Base-by-base conservation (phyloP, 148 eudicot species). In the Persicaria maculosa region DNA sequence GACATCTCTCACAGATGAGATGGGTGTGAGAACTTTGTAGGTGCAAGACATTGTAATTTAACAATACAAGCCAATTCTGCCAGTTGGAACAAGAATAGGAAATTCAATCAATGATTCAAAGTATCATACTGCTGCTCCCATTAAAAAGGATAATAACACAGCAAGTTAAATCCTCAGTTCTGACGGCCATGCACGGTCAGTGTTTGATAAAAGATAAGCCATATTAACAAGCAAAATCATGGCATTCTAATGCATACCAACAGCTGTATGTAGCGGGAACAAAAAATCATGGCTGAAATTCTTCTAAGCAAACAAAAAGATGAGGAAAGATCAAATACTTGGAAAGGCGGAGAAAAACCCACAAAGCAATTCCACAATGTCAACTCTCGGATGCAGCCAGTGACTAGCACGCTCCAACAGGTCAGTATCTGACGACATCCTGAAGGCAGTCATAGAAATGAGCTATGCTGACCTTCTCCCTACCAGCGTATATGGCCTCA, bases 401-500 rank as follows among this genome's bases (percentile, higher is more conserved):
- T 48, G 52, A 48, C 9, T 48, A 48, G 52, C 9, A 12, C 12
- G 10, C 16, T 65, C 12, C 40, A 20, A 57, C 1, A 65, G 70
- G 8, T 46, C 67, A 75, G 58, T 67, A 75, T n/a, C 79, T 43
- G 20, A 76, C 79, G 43, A 76, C 69, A 71, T 76, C 79, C 74
- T 76, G 79, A 55, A 76, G 79, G 52, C 79, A 76, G 61, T 76
- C 74, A 9, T 50, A 69, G 79, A 76, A 76, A 71, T 76, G 79
- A 44, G 74, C 55, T 48, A 76, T 54, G 64, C 57, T 76, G 79
- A 76, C 70, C 68, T 55, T 76, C 22, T 47, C 78, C 53, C 22
- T 68, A 44, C 79, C 79, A 5, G 74, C 19, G 45, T 76, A 76
- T 14, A 76, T 57, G 54, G 79, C 74, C 58, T 76, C 79, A 3